Evolutionary conservation across 1,284 basidiomycete genomes (phyloP).

Genomic region (Uromyces viciae-fabae): DNA sequence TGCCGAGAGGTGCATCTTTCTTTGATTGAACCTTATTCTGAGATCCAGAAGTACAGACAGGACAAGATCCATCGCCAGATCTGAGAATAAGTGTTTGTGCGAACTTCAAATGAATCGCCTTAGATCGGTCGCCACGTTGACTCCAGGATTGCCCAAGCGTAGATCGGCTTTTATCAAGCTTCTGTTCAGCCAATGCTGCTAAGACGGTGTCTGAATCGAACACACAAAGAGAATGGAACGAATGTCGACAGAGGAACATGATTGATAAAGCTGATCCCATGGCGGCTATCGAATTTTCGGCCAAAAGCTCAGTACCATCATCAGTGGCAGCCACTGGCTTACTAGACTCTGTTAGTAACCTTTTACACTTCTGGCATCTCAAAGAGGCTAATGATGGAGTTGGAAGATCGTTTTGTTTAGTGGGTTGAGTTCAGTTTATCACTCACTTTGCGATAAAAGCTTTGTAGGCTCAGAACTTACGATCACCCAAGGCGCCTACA

Average conservation of each 20-base stretch:
- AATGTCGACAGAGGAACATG: conserved; percentile 45
- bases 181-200: conserved; percentile 35
- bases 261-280: conserved; percentile 24
- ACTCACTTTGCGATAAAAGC: not conserved
- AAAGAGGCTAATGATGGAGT: conserved; percentile 9
- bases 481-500: conserved; percentile 68
- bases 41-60: conserved; percentile 12
- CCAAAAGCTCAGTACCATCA: not conserved
- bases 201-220: conserved; percentile 39
- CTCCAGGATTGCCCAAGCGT: not conserved
- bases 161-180: conserved; percentile 16
- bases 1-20: not conserved
- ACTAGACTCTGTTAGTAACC: conserved; percentile 3
- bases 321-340: not conserved
- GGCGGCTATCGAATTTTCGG: not conserved
- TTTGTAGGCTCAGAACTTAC: conserved; percentile 58
- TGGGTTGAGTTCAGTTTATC: no score
- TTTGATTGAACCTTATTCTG: not conserved
- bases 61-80: conserved; percentile 29
- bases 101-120: conserved; percentile 37
- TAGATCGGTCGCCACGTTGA: not conserved
- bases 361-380: conserved; percentile 37
- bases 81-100: conserved; percentile 27
- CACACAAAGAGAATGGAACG: conserved; percentile 43
- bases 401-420: no score